Evolutionary conservation across 2,329 filamentous ascomycete genomes (phyloP).

Genomic region (Penicillium sp.): DNA sequence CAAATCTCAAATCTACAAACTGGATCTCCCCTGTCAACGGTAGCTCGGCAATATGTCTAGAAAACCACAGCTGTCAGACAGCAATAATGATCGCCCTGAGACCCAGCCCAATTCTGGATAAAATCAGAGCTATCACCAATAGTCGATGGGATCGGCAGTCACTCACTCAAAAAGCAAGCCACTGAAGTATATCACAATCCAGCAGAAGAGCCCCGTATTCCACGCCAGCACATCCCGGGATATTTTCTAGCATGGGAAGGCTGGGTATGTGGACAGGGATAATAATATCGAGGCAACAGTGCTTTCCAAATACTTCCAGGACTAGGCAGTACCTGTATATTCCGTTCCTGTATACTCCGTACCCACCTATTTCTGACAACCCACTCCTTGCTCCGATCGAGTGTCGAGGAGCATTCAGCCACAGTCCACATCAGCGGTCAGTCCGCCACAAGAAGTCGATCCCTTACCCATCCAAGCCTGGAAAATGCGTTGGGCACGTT

Average conservation of each 20-base stretch:
- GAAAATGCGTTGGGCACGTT: constrained; percentile 12
- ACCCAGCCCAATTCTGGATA: neutral
- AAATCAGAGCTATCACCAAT: constrained; percentile 1
- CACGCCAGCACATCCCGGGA: neutral
- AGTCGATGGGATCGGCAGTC: neutral
- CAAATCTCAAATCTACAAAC: neutral
- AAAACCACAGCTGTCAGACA: neutral
- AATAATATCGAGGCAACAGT: neutral
- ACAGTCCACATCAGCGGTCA: constrained; percentile 19
- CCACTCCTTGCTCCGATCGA: constrained; percentile 16
- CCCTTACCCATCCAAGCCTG: neutral
- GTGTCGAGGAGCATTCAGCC: constrained; percentile 11
- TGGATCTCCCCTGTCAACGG: neutral
- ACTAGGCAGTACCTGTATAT: neutral
- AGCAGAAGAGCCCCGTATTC: neutral
- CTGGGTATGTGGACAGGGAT: constrained; percentile 1
- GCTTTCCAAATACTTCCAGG: neutral
- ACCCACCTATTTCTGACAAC: neutral
- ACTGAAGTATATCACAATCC: neutral
- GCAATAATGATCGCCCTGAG: constrained; percentile 10
- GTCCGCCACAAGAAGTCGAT: neutral
- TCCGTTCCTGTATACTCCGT: neutral
- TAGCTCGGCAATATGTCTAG: neutral
- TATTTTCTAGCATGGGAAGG: neutral
- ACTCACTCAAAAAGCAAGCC: neutral